phyloP scores from a whole-genome alignment of 1,284 basidiomycete genomes.

The Sporisorium reilianum region DNA sequence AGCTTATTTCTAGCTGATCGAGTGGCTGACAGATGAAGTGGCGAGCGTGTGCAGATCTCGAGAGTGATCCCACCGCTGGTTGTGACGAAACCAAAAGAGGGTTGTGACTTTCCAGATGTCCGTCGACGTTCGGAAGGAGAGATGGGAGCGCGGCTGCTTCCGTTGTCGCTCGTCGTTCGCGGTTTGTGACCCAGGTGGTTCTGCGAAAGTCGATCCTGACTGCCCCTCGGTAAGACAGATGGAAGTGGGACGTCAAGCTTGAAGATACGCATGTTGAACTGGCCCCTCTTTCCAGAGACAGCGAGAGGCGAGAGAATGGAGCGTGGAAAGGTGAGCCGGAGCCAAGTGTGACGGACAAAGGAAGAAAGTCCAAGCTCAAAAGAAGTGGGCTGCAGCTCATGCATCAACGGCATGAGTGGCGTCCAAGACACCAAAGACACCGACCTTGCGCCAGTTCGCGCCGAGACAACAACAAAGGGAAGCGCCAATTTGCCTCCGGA shows the following conservation, averaged over 20 bases:
- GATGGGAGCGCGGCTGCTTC: neutral
- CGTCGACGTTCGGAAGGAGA: constrained; percentile 2
- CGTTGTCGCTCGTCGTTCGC: neutral
- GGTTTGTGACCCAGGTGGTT: neutral
- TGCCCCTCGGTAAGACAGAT: neutral
- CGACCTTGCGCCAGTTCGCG: neutral
- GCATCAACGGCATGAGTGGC: constrained; percentile 17
- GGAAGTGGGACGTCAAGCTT: neutral
- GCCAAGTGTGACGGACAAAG: constrained; percentile 8
- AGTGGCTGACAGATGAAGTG: constrained; percentile 25
- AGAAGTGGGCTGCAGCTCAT: constrained; percentile 1
- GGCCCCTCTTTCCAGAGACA: neutral
- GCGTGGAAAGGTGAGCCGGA: neutral
- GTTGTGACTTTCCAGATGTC: constrained; percentile 1
- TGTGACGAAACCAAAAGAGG: constrained; percentile 6
- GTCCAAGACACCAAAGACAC: neutral
- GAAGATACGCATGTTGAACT: neutral
- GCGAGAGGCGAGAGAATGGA: neutral
- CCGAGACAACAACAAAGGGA: constrained; percentile 12
- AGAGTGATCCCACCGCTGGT: neutral
- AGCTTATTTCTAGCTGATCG: constrained; percentile 17
- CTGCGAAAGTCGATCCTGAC: neutral
- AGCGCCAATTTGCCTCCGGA: neutral
- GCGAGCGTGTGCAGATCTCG: constrained; percentile 11
- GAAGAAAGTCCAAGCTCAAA: constrained; percentile 20